phyloP scores from a whole-genome alignment of 768 basidiomycete genomes.

The Leccinum subtestaceum region DNA sequence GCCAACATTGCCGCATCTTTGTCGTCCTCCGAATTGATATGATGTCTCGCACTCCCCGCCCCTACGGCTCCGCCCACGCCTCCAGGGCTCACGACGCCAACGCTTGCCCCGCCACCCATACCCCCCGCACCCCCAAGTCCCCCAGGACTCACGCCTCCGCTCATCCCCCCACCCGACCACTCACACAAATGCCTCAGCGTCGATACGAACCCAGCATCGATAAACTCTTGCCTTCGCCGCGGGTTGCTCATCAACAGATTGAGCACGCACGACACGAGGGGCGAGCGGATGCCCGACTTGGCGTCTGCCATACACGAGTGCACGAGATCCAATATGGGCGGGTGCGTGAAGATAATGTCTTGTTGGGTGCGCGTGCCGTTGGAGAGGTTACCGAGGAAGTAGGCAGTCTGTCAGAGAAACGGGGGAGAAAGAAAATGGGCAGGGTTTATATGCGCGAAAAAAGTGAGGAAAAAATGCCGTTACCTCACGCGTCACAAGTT shows the following conservation, averaged over 20 bases:
- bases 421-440: background rate
- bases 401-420: constrained; percentile 44
- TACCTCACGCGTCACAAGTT: constrained; percentile 56
- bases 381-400: constrained; percentile 63
- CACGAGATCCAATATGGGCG: constrained; percentile 50
- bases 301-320: constrained; percentile 59
- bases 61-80: background rate
- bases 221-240: constrained; percentile 36
- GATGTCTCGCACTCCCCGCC: constrained; percentile 19
- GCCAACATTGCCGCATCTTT: constrained; percentile 57
- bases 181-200: constrained; percentile 45
- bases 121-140: constrained; percentile 14
- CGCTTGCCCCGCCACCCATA: constrained; percentile 2
- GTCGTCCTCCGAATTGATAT: constrained; percentile 54
- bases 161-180: constrained; percentile 20
- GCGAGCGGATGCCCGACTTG: constrained; percentile 55
- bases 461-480: background rate
- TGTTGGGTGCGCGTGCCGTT: constrained; percentile 56
- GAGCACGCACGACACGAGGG: constrained; percentile 58
- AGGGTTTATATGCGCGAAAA: background rate
- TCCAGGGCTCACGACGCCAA: constrained; percentile 5
- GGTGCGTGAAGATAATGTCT: constrained; percentile 48
- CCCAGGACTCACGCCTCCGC: constrained; percentile 32
- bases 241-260: constrained; percentile 49
- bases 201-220: constrained; percentile 44